Evolutionary conservation across 192 early-diverging fungal species (phyloP).

Genomic region (Umbelopsis sp.): DNA sequence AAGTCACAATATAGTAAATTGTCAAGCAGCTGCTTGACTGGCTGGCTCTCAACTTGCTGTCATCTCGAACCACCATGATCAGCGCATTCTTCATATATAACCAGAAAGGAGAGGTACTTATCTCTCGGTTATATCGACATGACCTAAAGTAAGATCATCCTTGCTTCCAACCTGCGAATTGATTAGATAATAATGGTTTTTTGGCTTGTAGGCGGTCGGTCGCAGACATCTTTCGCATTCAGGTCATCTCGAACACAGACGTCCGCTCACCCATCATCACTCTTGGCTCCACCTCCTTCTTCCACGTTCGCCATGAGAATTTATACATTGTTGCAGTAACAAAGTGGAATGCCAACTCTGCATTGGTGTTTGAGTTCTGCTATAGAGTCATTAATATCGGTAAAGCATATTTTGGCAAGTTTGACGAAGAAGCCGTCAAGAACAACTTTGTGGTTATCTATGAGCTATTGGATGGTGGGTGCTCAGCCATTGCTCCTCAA

Average conservation of each 20-base stretch:
- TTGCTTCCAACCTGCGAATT: too few species aligned
- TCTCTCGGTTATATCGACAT: constrained; percentile 91
- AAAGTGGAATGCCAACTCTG: constrained; percentile 78
- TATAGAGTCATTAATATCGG: constrained; percentile 75
- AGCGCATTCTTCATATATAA: constrained; percentile 97
- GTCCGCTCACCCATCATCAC: constrained; percentile 88
- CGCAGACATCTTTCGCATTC: constrained; percentile 96
- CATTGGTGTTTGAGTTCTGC: constrained; percentile 81
- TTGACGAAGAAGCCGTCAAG: constrained; percentile 84
- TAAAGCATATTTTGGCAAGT: constrained; percentile 76
- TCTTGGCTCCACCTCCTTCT: constrained; percentile 89
- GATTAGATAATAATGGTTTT: too few species aligned
- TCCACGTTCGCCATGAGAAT: constrained; percentile 97
- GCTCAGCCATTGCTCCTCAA: neutral
- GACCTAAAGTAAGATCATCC: constrained; percentile 81
- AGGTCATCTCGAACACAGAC: constrained; percentile 90
- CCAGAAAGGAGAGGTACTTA: constrained; percentile 98
- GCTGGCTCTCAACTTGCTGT: neutral
- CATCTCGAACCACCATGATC: constrained; percentile 66
- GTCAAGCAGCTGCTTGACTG: neutral
- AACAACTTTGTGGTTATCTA: constrained; percentile 89
- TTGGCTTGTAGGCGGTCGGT: constrained; percentile 74
- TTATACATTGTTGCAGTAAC: constrained; percentile 86
- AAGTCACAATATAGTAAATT: neutral
- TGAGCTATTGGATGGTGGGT: constrained; percentile 75